Conservation (phyloP, 176 grass and related monocot genomes). For the Rhipidocladum racemiflorum region DNA sequence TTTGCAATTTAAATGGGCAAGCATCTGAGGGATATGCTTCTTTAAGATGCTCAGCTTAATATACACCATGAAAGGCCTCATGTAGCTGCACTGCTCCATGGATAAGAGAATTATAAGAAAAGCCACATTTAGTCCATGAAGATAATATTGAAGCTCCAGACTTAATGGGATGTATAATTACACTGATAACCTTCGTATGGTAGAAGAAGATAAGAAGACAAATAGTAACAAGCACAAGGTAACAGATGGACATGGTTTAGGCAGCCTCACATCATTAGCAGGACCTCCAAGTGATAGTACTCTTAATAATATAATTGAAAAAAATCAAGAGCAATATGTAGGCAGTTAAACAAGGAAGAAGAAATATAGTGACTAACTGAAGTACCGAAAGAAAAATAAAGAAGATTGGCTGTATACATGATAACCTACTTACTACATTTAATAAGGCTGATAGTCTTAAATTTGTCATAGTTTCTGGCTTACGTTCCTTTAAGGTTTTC, state of each 20-base stretch:
- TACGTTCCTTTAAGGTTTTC: not conserved
- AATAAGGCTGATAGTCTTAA: not conserved
- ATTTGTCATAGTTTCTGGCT: not conserved
- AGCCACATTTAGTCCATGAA: not conserved
- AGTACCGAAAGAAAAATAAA: not conserved
- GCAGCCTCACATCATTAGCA: not conserved
- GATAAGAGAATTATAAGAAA: conserved; percentile 1
- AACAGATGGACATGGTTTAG: conserved; percentile 5
- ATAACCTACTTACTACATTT: not conserved
- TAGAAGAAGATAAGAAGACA: not conserved
- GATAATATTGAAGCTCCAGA: not conserved
- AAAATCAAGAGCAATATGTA: not conserved
- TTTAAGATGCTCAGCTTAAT: not conserved
- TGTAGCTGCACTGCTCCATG: not conserved
- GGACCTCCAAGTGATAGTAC: not conserved
- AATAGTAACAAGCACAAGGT: not conserved
- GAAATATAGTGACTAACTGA: not conserved
- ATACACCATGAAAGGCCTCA: not conserved
- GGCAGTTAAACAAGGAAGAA: not conserved
- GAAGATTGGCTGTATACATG: not conserved
- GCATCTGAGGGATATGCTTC: not conserved
- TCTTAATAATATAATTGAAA: not conserved
- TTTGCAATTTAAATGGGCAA: conserved; percentile 20
- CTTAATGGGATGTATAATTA: not conserved
- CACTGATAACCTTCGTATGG: not conserved